phyloP scores from a whole-genome alignment of 2,329 filamentous ascomycete genomes.

The Neurospora sp. region DNA sequence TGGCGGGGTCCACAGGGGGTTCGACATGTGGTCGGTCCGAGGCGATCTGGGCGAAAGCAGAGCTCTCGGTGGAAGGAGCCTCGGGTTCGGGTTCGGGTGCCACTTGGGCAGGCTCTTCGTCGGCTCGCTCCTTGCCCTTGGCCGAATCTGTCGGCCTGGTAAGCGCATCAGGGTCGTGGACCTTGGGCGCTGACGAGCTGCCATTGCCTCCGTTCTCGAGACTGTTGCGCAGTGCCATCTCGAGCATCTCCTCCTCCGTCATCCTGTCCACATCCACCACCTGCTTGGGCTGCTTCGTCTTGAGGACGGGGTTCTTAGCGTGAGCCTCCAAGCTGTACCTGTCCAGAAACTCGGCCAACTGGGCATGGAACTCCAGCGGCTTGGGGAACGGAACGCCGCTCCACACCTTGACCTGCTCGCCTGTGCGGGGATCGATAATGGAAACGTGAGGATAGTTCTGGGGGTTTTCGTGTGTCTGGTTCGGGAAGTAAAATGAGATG shows the following conservation, averaged over 20 bases:
- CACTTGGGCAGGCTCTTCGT: conserved; percentile 28
- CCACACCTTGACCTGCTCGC: conserved; percentile 96
- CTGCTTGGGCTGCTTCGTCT: conserved; percentile 54
- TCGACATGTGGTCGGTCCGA: conserved; percentile 65
- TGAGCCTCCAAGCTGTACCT: conserved; percentile 82
- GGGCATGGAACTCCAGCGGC: conserved; percentile 73
- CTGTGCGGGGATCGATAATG: conserved; percentile 89
- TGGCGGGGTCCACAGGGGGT: conserved; percentile 58
- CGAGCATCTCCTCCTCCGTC: conserved; percentile 95
- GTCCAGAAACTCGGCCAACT: conserved; percentile 93
- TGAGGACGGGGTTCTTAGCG: conserved; percentile 88
- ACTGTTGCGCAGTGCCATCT: conserved; percentile 87
- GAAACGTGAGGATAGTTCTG: conserved; percentile 93
- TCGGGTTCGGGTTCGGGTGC: conserved; percentile 10
- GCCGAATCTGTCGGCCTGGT: conserved; percentile 49
- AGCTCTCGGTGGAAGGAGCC: conserved; percentile 21
- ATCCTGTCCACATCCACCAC: conserved; percentile 72
- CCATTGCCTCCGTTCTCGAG: conserved; percentile 45
- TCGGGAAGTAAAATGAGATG: conserved; percentile 77
- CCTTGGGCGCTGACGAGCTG: conserved; percentile 32
- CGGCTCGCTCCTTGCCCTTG: conserved; percentile 15
- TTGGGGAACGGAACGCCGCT: conserved; percentile 71
- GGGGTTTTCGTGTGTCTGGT: conserved; percentile 61
- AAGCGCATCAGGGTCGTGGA: conserved; percentile 77
- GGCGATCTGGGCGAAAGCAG: conserved; percentile 61